Percentiles rank a stretch among this genome's conserved stretches.
Evolutionary conservation across 1,139 yeast species (phyloP).

Genomic region (Pichia terricola): DNA sequence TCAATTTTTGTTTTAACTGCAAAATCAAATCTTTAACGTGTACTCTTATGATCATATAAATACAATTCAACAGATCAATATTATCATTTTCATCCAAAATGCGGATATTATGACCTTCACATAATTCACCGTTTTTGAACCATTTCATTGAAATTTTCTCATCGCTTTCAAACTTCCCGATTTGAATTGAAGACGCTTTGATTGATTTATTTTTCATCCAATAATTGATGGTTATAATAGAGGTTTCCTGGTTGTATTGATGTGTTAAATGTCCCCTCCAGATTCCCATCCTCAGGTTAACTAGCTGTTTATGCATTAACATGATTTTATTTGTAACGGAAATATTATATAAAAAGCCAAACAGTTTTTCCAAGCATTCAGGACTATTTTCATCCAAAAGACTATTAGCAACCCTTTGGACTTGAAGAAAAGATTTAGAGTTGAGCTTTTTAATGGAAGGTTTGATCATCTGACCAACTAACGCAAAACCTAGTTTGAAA

Average conservation of each 20-base stretch:
- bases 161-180: slow-evolving; percentile 47
- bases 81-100: slow-evolving; percentile 14
- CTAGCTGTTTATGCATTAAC: slow-evolving; percentile 56
- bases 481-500: slow-evolving; percentile 53
- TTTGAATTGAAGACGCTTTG: slow-evolving; percentile 47
- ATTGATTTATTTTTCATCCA: slow-evolving; percentile 47
- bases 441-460: slow-evolving; percentile 23
- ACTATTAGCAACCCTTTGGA: slow-evolving; percentile 50
- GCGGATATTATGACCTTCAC: slow-evolving; percentile 22
- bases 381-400: slow-evolving; percentile 27
- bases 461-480: slow-evolving; percentile 26
- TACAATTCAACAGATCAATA: slow-evolving; percentile 22
- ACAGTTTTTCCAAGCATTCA: slow-evolving; percentile 47
- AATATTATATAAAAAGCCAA: slow-evolving; percentile 61
- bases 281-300: slow-evolving; percentile 42
- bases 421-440: slow-evolving; percentile 29
- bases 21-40: slow-evolving; percentile 26
- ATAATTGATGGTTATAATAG: slow-evolving; percentile 54
- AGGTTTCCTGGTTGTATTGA: slow-evolving; percentile 53
- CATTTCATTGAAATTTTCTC: slow-evolving; percentile 46
- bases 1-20: slow-evolving; percentile 18
- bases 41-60: slow-evolving; percentile 20
- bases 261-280: slow-evolving; percentile 67
- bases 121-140: slow-evolving; percentile 50
- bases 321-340: slow-evolving; percentile 68